These are phyloP conservation scores for Pyronema omphalodes DNA, from an alignment of 495 filamentous ascomycete genomes.

Conservation along the genomic window DNA sequence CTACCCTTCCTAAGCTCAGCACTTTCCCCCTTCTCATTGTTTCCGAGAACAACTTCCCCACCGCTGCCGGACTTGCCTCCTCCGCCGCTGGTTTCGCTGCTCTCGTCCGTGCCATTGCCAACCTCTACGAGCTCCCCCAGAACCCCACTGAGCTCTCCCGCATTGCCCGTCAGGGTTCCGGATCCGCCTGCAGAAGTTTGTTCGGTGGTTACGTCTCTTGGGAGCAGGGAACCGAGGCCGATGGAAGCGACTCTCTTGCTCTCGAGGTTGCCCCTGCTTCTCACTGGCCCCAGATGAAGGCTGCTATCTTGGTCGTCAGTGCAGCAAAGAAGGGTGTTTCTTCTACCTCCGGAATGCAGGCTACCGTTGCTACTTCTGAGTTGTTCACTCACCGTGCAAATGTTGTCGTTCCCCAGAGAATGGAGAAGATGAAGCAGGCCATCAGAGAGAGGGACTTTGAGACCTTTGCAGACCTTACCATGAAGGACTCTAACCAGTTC, in stretches of 20 bases:
- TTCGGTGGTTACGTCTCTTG: constrained; percentile 95
- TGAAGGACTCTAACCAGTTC: constrained; percentile 92
- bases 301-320: constrained; percentile 71
- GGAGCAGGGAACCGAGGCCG: constrained; percentile 49
- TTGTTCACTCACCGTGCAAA: constrained; percentile 58
- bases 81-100: constrained; percentile 92
- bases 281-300: constrained; percentile 92
- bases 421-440: constrained; percentile 72
- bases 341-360: constrained; percentile 87
- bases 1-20: constrained; percentile 59
- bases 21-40: constrained; percentile 59
- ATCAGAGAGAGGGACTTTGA: constrained; percentile 62
- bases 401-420: constrained; percentile 60
- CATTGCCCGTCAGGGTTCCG: constrained; percentile 89
- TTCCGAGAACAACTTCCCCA: constrained; percentile 96
- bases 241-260: constrained; percentile 70
- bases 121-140: constrained; percentile 69
- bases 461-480: constrained; percentile 74
- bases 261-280: constrained; percentile 66
- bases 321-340: constrained; percentile 89
- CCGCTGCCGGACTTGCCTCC: constrained; percentile 83
- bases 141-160: constrained; percentile 60
- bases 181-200: constrained; percentile 76
- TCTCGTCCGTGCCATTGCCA: constrained; percentile 75
- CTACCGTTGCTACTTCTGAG: constrained; percentile 69